Base-by-base conservation (phyloP, 495 filamentous ascomycete genomes). In the Alectoria sarmentosa region DNA sequence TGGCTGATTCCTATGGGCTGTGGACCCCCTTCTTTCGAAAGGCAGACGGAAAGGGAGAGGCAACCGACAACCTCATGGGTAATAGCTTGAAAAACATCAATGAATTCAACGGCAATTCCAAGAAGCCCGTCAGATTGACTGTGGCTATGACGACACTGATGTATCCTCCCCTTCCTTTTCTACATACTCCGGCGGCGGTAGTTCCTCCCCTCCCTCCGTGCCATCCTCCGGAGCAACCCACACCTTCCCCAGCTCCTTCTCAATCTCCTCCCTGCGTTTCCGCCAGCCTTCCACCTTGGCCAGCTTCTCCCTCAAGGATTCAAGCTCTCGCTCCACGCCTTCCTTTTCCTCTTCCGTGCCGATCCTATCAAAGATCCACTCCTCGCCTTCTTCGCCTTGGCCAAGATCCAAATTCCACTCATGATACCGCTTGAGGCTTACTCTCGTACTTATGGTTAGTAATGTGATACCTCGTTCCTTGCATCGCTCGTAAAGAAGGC, bases 401-500 rank as follows among this genome's bases (percentile, higher is more conserved):
- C 91, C 90, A 41, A 99, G 84, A 34, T 85, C 87, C 3, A 99
- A 83, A 67, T 92, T 94, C 76, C 83, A 97, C 2, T 87, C 90
- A 74, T 98, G 94, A 71, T 97, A 97, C 70, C 91, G 91, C 75
- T 96, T 98, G 54, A 99, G 79, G 49, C 89, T 92, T 21, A 90
- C 92, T 38, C 95, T 86, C 1, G 95, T 97, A 0, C 89, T 93
- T 64, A 98, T 95, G 5, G 93, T 97, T 65, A 99, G 91, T 30
- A 97, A 76, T 0, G 92, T 97, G 69, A 97, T 96, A 0, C 92
- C 95, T 67, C 86, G 88, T 68, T 90, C 88, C 76, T 98, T 99
- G 63, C 88, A 90, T 44, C 83, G 87, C 75, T 97, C 89, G 69
- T 99, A 99, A 38, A 99, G 74, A 59, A 97, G 70, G 14, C 95